These are phyloP conservation scores for Linderina pennispora DNA, from an alignment of 192 early-diverging fungal genomes.

Conservation along the genomic window DNA sequence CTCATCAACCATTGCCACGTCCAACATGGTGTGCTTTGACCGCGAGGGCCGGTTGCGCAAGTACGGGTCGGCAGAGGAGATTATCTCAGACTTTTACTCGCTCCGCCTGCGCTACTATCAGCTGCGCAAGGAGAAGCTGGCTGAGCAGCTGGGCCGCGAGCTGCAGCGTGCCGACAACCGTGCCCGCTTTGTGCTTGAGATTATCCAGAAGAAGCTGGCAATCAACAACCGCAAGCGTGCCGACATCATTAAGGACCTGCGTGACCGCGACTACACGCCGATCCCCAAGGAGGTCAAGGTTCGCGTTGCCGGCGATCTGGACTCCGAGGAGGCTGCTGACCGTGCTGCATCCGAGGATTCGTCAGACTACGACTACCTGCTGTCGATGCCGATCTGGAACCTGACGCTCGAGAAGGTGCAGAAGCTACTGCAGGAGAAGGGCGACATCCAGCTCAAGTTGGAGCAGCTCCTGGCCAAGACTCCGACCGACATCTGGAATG, in stretches of 20 bases:
- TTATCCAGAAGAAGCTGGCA: conserved; percentile 74
- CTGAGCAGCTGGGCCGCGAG: conserved; percentile 58
- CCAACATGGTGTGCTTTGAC: conserved; percentile 96
- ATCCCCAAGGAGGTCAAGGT: conserved; percentile 49
- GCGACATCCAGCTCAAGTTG: conserved; percentile 63
- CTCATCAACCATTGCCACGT: conserved; percentile 60
- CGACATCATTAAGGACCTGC: conserved; percentile 69
- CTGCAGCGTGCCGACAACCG: conserved; percentile 73
- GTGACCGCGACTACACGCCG: conserved; percentile 57
- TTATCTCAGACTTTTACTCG: conserved; percentile 84
- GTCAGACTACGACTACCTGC: conserved; percentile 74
- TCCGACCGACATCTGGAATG: conserved; percentile 74
- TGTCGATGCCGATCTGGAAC: conserved; percentile 86
- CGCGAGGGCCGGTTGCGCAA: conserved; percentile 75
- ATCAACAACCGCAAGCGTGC: conserved; percentile 84
- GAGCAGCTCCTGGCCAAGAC: conserved; percentile 55
- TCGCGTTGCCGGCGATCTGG: conserved; percentile 40
- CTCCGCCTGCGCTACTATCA: conserved; percentile 79
- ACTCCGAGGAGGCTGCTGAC: conserved; percentile 39
- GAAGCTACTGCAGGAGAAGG: conserved; percentile 63
- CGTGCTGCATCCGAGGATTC: conserved; percentile 8
- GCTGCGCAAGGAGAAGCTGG: conserved; percentile 76
- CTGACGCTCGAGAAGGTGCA: conserved; percentile 85
- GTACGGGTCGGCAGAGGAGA: conserved; percentile 68
- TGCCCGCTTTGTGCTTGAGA: conserved; percentile 83